phyloP scores from a whole-genome alignment of 805 yeast species.

The Candida ficus region DNA sequence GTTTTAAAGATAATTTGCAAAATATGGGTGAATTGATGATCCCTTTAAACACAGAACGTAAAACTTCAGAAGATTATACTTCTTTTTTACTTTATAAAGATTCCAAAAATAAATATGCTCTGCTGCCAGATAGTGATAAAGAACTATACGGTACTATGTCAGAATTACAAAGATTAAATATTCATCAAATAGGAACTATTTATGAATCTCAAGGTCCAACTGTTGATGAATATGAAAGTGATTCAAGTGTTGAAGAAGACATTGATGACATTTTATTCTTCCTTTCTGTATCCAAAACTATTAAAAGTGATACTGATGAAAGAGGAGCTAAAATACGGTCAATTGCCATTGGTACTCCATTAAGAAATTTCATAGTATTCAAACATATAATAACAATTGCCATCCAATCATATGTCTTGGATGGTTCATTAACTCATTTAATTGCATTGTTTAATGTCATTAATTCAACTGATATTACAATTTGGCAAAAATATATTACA shows the following conservation, averaged over 20 bases:
- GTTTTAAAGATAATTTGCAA: constrained; percentile 29
- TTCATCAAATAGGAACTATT: constrained; percentile 19
- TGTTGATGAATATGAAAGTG: neutral
- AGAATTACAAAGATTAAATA: constrained; percentile 9
- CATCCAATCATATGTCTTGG: constrained; percentile 32
- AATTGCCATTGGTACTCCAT: constrained; percentile 51
- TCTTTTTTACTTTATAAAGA: constrained; percentile 46
- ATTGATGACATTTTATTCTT: constrained; percentile 42
- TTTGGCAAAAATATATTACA: constrained; percentile 17
- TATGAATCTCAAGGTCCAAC: constrained; percentile 10
- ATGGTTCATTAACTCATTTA: constrained; percentile 16
- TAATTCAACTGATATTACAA: constrained; percentile 19
- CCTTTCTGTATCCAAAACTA: constrained; percentile 50
- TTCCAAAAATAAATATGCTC: constrained; percentile 19
- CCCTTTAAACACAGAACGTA: constrained; percentile 54
- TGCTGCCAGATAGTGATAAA: constrained; percentile 17
- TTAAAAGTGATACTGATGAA: constrained; percentile 31
- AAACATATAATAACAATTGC: constrained; percentile 53
- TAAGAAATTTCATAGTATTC: constrained; percentile 49
- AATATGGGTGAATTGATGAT: constrained; percentile 52
- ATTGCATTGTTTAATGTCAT: constrained; percentile 19
- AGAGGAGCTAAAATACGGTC: constrained; percentile 61
- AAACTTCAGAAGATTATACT: constrained; percentile 54
- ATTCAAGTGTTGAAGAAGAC: neutral
- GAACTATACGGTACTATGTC: constrained; percentile 13